phyloP scores from a whole-genome alignment of 768 basidiomycete species.

The Sarcodon aspratus region DNA sequence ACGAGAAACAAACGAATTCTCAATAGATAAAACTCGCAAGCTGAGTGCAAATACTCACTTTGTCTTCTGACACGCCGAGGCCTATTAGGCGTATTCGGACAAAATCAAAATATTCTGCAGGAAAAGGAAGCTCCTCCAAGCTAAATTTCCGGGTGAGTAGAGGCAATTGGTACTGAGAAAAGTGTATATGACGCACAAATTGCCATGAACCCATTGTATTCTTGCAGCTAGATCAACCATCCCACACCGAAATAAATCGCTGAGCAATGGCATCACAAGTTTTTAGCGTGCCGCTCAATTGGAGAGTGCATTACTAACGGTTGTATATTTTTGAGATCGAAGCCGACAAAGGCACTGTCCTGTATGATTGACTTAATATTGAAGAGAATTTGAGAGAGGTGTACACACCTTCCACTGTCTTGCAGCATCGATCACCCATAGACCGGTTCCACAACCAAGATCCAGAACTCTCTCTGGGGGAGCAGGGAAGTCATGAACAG shows the following conservation, averaged over 20 bases:
- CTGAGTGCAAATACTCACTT: constrained; percentile 26
- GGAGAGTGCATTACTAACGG: constrained; percentile 17
- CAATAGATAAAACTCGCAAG: background rate
- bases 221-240: constrained; percentile 30
- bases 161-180: background rate
- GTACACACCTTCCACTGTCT: constrained; percentile 48
- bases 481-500: constrained; percentile 39
- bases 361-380: constrained; percentile 1
- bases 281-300: too few species aligned
- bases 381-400: background rate
- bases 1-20: background rate
- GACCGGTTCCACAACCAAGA: constrained; percentile 61
- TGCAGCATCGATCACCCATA: constrained; percentile 63
- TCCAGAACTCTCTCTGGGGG: constrained; percentile 49
- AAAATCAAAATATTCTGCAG: constrained; percentile 45
- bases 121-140: constrained; percentile 54
- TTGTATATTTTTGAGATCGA: constrained; percentile 45
- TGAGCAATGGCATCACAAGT: too few species aligned
- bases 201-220: constrained; percentile 56
- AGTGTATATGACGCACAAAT: constrained; percentile 34
- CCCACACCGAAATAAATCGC: constrained; percentile 20
- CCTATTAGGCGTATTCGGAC: constrained; percentile 55
- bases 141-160: constrained; percentile 21
- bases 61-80: constrained; percentile 61
- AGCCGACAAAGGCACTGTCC: constrained; percentile 46